Percentiles rank a stretch among this genome's conserved stretches.
Evolutionary conservation across 164 flowering plant species (phyloP).

Genomic region (Berberis vulgaris): DNA sequence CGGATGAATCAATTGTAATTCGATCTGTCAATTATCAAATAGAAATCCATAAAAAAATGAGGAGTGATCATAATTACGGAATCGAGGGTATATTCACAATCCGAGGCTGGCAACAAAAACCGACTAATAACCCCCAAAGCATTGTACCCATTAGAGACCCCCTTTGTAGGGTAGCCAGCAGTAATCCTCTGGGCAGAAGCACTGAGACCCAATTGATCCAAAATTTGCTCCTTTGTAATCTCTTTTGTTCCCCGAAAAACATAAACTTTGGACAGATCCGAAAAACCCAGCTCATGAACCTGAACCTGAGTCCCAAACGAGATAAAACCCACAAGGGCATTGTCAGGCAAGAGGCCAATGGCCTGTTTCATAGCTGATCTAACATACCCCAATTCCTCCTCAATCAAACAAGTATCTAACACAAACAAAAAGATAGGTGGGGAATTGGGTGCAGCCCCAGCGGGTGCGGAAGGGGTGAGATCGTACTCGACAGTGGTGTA

Average conservation of each 20-base stretch:
- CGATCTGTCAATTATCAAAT: not conserved
- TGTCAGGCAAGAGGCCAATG: conserved; percentile 70
- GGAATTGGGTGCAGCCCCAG: conserved; percentile 1
- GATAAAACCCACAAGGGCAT: conserved; percentile 79
- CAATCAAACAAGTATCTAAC: conserved; percentile 77
- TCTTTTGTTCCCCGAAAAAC: conserved; percentile 84
- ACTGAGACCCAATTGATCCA: conserved; percentile 82
- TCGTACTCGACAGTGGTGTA: conserved; percentile 64
- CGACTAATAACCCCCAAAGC: conserved; percentile 34
- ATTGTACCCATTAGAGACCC: conserved; percentile 28
- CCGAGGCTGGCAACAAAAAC: conserved; percentile 82
- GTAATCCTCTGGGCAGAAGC: conserved; percentile 25
- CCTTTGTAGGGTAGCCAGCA: conserved; percentile 22
- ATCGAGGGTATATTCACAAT: conserved; percentile 72
- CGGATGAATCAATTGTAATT: not conserved
- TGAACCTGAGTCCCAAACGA: conserved; percentile 95
- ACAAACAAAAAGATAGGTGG: conserved; percentile 70
- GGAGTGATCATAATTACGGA: conserved; percentile 27
- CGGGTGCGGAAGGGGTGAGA: conserved; percentile 11
- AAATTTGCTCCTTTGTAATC: conserved; percentile 70
- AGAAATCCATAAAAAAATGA: not conserved
- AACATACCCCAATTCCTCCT: conserved; percentile 78
- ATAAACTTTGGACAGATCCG: conserved; percentile 79
- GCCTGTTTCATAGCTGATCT: conserved; percentile 71
- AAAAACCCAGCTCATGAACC: conserved; percentile 87